These are phyloP conservation scores for Rickenella mellea DNA, from an alignment of 768 basidiomycete genomes.

Conservation along the genomic window DNA sequence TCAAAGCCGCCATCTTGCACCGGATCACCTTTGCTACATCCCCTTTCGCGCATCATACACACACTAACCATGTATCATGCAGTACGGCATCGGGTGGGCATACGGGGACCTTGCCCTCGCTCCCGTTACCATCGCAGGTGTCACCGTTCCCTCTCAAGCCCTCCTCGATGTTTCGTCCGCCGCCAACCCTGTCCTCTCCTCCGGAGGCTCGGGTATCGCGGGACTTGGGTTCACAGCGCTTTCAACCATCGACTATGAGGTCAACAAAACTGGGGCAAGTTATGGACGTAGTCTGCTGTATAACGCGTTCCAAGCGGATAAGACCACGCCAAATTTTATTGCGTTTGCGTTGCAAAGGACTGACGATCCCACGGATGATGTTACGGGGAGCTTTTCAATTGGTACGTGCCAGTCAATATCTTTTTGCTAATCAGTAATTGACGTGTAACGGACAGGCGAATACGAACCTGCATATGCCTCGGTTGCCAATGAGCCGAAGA, in stretches of 20 bases:
- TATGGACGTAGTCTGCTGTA: conserved; percentile 64
- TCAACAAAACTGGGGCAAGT: conserved; percentile 48
- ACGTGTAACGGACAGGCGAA: conserved; percentile 39
- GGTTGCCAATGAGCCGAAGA: conserved; percentile 45
- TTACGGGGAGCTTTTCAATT: conserved; percentile 64
- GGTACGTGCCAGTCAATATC: conserved; percentile 30
- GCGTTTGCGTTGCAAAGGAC: conserved; percentile 64
- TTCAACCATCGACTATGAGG: conserved; percentile 55
- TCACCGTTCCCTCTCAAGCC: conserved; percentile 60
- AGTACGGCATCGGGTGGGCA: conserved; percentile 84
- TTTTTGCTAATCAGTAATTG: neutral
- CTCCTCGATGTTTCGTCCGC: conserved; percentile 54
- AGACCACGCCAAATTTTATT: conserved; percentile 68
- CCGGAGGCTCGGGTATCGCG: conserved; percentile 62
- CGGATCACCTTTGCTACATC: neutral
- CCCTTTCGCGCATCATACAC: conserved; percentile 4
- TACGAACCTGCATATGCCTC: conserved; percentile 51
- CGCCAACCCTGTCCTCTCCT: conserved; percentile 64
- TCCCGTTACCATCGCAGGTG: conserved; percentile 56
- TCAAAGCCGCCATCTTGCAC: too few species aligned
- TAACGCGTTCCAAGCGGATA: conserved; percentile 66
- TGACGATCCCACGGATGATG: conserved; percentile 38
- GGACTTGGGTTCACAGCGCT: conserved; percentile 75
- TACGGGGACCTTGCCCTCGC: conserved; percentile 55
- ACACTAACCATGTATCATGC: conserved; percentile 1